A percentile compares a stretch with the other conserved stretches of the same genome.
phyloP scores from a whole-genome alignment of 805 yeast species.

The Wickerhamomyces xylosicus region DNA sequence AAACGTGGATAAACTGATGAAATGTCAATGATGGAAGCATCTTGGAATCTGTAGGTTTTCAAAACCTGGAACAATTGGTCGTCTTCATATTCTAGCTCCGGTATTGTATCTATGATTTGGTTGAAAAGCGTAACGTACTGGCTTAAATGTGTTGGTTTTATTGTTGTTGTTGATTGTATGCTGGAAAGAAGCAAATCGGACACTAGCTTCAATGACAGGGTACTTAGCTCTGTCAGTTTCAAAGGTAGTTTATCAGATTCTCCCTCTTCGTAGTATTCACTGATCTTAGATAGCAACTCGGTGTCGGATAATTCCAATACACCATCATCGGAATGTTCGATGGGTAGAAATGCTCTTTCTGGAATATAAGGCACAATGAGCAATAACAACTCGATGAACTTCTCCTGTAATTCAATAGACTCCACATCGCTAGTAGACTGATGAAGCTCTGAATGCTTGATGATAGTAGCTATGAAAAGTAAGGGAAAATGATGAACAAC shows the following conservation, averaged over 20 bases:
- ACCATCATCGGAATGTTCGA: slow-evolving; percentile 28
- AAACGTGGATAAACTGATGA: slow-evolving; percentile 21
- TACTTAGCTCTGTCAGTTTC: slow-evolving; percentile 32
- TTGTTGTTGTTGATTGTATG: slow-evolving; percentile 5
- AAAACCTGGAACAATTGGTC: slow-evolving; percentile 22
- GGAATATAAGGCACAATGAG: slow-evolving; percentile 33
- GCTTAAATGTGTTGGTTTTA: slow-evolving; percentile 9
- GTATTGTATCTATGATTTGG: slow-evolving; percentile 33
- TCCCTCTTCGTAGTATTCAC: slow-evolving; percentile 23
- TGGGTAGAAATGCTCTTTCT: slow-evolving; percentile 48
- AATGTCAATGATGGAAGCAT: slow-evolving; percentile 17
- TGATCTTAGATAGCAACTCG: slow-evolving; percentile 20
- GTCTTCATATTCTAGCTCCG: slow-evolving; percentile 28
- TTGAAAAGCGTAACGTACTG: slow-evolving; percentile 27
- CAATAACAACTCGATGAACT: neutral
- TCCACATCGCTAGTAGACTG: neutral
- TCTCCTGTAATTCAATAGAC: too few relatives aligned
- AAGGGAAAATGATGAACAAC: slow-evolving; percentile 66
- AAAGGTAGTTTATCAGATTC: slow-evolving; percentile 27
- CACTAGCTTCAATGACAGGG: slow-evolving; percentile 24
- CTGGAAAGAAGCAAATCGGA: slow-evolving; percentile 19
- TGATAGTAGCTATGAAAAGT: slow-evolving; percentile 39
- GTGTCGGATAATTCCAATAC: slow-evolving; percentile 7
- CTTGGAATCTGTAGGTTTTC: slow-evolving; percentile 6
- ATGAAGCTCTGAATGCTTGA: slow-evolving; percentile 25